Evolutionary conservation across 164 flowering plant genomes (phyloP), one percentile per base, ranked within the genome.

Genomic region (Tinospora cordifolia): DNA sequence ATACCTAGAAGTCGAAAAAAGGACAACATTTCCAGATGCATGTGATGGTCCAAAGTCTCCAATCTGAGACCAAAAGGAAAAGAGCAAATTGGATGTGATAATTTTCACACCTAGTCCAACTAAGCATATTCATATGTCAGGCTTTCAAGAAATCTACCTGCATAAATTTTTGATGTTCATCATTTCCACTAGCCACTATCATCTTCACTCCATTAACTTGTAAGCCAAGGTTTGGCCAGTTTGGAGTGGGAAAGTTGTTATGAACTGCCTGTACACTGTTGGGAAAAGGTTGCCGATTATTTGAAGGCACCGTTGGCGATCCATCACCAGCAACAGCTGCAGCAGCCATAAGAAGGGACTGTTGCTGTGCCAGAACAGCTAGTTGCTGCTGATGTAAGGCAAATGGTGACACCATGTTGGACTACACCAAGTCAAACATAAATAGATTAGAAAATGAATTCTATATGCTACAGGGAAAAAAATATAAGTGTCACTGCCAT

Each of bases 351-450:
- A 87, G 78, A 80, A 93, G 84, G 51, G 93, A 82, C 76, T 89
- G 98, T 62, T 91, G 96, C 65, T 94, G 93, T 22, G 92, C 92
- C 71, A 90, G 77, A 85, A 90, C 82, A 0, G 90, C 91, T 58
- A 93, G 84, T 74, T 93, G 98, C 72, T 93, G 98, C 71, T 93
- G 98, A 79, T 88, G 98, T 76, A 81, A 11, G 60, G 94, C 68
- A 81, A 84, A 93, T 58, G 98, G 97, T 0, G 97, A 93, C 47
- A 87, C 91, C 84, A 90, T 87, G 71, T 83, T 87, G 75, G 94
- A 77, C 98, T 92, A 91, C 83, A 77, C 21, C 22, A 51, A 51
- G 59, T 17, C 3, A 51, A 51, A 51, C 21, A 51, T 51, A 19
- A 51, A 15, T 4, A 17, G 59, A 17, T 17, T 51, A 51, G 59